A percentile compares a stretch with the other conserved stretches of the same genome.
Evolutionary conservation across 768 basidiomycete species (phyloP).

Genomic region (Amanita thiersii): DNA sequence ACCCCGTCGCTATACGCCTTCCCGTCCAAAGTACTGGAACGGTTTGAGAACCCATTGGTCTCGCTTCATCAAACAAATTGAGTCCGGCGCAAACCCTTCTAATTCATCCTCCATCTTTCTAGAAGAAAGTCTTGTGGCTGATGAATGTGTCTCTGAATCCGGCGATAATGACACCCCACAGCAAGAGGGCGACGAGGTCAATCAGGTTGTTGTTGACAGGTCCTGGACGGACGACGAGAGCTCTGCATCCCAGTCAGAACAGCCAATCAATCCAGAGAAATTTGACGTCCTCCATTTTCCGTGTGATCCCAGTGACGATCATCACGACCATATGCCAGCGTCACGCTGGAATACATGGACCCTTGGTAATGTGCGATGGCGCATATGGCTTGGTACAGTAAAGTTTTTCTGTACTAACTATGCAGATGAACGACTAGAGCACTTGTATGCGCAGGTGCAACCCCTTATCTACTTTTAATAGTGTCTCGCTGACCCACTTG

Average conservation of each 20-base stretch:
- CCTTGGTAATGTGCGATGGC: conserved; percentile 45
- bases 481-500: conserved; percentile 9
- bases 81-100: conserved; percentile 48
- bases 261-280: conserved; percentile 39
- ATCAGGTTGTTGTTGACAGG: conserved; percentile 73
- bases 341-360: conserved; percentile 22
- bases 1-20: not conserved
- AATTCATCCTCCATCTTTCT: conserved; percentile 34
- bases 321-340: conserved; percentile 18
- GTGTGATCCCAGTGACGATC: conserved; percentile 22
- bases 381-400: conserved; percentile 44
- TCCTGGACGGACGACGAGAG: conserved; percentile 55
- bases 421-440: conserved; percentile 44
- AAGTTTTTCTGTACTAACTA: conserved; percentile 58
- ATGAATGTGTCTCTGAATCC: conserved; percentile 26
- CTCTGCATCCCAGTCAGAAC: conserved; percentile 44
- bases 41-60: conserved; percentile 30
- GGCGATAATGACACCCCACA: conserved; percentile 16
- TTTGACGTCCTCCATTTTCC: conserved; percentile 33
- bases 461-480: not conserved
- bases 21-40: not conserved
- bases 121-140: conserved; percentile 38
- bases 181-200: conserved; percentile 35
- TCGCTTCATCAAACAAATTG: conserved; percentile 43
- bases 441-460: conserved; percentile 31